Percentiles rank a stretch among this genome's conserved stretches.
These are phyloP conservation scores for Ogataea zsoltii DNA, from an alignment of 805 yeast genomes.

Conservation along the genomic window DNA sequence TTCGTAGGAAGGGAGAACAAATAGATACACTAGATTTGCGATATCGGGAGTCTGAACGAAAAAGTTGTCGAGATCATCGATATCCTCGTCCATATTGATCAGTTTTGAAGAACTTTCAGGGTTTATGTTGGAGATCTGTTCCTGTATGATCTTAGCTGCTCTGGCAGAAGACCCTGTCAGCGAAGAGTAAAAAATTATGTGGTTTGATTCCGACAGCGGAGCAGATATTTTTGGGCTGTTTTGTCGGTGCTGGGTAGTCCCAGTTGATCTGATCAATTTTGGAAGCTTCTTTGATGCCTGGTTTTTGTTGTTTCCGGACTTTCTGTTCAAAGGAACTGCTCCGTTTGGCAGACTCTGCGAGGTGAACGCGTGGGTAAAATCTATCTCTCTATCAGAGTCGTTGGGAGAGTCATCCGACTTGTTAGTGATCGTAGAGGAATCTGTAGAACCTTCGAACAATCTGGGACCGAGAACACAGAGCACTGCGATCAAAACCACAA, in stretches of 20 bases:
- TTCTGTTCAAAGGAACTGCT: slow-evolving; percentile 8
- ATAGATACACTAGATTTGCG: slow-evolving; percentile 55
- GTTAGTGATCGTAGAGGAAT: neutral
- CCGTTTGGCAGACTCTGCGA: slow-evolving; percentile 1
- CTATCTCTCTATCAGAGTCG: slow-evolving; percentile 8
- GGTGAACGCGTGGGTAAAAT: slow-evolving; percentile 12
- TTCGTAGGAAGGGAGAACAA: slow-evolving; percentile 88
- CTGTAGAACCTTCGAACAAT: neutral
- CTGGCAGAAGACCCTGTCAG: slow-evolving; percentile 81
- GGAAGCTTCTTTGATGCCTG: slow-evolving; percentile 40
- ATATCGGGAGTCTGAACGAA: slow-evolving; percentile 63
- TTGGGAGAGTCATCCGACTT: neutral
- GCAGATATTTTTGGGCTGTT: neutral
- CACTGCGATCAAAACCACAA: slow-evolving; percentile 31
- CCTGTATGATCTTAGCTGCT: slow-evolving; percentile 56
- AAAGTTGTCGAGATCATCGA: slow-evolving; percentile 81
- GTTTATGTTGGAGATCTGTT: slow-evolving; percentile 35
- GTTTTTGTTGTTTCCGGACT: neutral
- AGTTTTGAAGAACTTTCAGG: slow-evolving; percentile 48
- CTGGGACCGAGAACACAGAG: slow-evolving; percentile 12
- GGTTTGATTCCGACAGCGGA: slow-evolving; percentile 47
- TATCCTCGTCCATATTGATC: slow-evolving; percentile 72
- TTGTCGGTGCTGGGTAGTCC: slow-evolving; percentile 26
- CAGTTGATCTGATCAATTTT: slow-evolving; percentile 30
- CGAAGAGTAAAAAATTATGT: slow-evolving; percentile 77